Base-by-base conservation (phyloP, 441 rosid genomes). In the Capsella rubella region DNA sequence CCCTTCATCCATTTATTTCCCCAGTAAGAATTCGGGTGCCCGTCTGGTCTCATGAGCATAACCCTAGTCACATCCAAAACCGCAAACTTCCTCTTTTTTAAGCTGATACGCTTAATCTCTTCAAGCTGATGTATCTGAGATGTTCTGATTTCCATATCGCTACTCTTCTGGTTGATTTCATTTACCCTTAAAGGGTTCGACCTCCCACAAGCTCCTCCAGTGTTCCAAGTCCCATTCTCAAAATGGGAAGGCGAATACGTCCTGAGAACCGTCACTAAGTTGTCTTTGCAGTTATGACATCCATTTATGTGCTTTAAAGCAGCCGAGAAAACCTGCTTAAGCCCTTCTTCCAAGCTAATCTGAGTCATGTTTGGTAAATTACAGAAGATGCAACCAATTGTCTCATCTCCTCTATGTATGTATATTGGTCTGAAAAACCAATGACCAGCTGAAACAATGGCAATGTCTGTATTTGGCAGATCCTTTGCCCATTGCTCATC, bases 1-100 rank as follows among this genome's bases (percentile, higher is more conserved):
- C 92, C 97, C n/a, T 64, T 85, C 71, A 76, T 76, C 79, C 75
- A 40, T 61, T 81, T 68, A 49, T 92, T 87, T 2, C 84, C 89
- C 92, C 89, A 84, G 49, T 71, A 65, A 35, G 64, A 73, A 14
- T 86, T 82, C 0, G 93, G 97, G 32, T 91, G 93, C 3, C 94
- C 91, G 55, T 94, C 95, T 7, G 93, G 87, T 76, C 93, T 85
- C 87, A 90, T 83, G 39, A 85, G 25, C 97, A 86, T 90, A 1
- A 82, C 90, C 73, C 25, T 80, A 0, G 88, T 87, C 15, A 94
- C 83, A 71, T 90, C 96, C 84, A 89, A 32, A 64, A 73, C 69
- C 25, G 46, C 87, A 37, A 86, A 83, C 50, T 34, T 68, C 13
- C 49, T 73, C 74, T 57, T 73, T 71, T 64, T 83, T 39, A 62